Evolutionary conservation across 345 rosid species (phyloP).

Genomic region (Melaleuca alternifolia): DNA sequence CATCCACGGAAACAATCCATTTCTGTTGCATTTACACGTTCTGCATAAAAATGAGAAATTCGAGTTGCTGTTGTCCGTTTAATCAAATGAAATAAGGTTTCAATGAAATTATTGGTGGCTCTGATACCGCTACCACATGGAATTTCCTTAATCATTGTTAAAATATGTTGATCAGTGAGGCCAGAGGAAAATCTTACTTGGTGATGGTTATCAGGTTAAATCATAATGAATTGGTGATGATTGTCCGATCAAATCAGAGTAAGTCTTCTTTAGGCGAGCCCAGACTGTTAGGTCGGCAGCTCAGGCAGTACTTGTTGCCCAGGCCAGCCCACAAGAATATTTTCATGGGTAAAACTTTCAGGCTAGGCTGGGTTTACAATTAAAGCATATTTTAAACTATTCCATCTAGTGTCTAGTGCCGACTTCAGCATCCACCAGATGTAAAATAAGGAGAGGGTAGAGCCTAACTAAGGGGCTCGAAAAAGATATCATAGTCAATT

Average conservation of each 20-base stretch:
- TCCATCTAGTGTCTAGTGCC: too few species aligned
- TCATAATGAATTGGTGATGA: background rate
- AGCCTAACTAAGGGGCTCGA: too few species aligned
- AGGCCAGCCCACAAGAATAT: background rate
- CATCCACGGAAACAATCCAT: background rate
- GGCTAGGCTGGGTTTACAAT: background rate
- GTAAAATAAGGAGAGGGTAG: too few species aligned
- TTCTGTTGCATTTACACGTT: background rate
- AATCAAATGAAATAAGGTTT: background rate
- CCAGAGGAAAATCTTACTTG: background rate
- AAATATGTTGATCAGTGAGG: background rate
- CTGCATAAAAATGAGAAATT: background rate
- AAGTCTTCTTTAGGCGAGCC: background rate
- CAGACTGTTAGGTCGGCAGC: background rate
- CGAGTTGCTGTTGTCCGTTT: background rate
- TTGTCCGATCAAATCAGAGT: background rate
- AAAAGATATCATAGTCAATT: too few species aligned
- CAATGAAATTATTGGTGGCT: background rate
- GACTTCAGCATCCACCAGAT: too few species aligned
- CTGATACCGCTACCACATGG: rapidly evolving
- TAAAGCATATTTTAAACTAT: background rate
- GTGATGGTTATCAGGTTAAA: background rate
- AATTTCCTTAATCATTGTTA: background rate
- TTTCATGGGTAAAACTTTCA: background rate
- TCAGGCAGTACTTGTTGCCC: background rate